Evolutionary conservation across 2,329 filamentous ascomycete species (phyloP), one percentile per base, ranked within the genome.

Genomic region (Fusarium pseudoanthophilum): DNA sequence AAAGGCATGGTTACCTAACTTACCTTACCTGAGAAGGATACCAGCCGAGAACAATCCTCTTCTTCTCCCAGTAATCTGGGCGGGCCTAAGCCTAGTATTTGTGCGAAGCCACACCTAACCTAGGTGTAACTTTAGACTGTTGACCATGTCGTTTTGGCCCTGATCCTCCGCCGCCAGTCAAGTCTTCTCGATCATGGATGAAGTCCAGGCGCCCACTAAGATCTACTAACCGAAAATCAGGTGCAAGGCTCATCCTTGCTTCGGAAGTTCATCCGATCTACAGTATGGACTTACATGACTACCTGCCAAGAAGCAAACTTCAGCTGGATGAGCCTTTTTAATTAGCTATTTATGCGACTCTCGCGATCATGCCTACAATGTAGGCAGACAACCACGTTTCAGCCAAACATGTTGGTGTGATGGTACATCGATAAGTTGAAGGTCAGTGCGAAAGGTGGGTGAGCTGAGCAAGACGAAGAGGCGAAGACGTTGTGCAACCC

Each of bases 201-300:
- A 60, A 42, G 56, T 55, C 34, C 36, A 39, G 59, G 53, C 24
- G 24, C 51, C 64, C 65, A 65, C 74, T 75, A 77, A 71, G 71
- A 77, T 77, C 71, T 74, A 74, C 68, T 74, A 75, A 64, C 60
- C 66, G 64, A 75, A 64, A 67, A 62, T 11, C 45, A 46, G 46
- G 34, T 45, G 34, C 64, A 43, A 63, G 46, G 61, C 36, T 59
- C 53, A 71, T 64, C 66, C 52, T 37, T 51, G 59, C 58, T 42
- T 58, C 36, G 36, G 18, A 49, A 52, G 49, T 18, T 37, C 53
- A 49, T 57, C 73, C 61, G 71, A 75, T 76, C 67, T 64, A 11
- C 45, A 26, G 24, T 45, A 45, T 45, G 42, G 14, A 66, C 55
- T 59, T 45, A 48, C 28, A 52, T 34, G 51, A 53, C 14, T 39